These are phyloP conservation scores for Lactarius deliciosus DNA, from an alignment of 768 basidiomycete species.

Conservation along the genomic window DNA sequence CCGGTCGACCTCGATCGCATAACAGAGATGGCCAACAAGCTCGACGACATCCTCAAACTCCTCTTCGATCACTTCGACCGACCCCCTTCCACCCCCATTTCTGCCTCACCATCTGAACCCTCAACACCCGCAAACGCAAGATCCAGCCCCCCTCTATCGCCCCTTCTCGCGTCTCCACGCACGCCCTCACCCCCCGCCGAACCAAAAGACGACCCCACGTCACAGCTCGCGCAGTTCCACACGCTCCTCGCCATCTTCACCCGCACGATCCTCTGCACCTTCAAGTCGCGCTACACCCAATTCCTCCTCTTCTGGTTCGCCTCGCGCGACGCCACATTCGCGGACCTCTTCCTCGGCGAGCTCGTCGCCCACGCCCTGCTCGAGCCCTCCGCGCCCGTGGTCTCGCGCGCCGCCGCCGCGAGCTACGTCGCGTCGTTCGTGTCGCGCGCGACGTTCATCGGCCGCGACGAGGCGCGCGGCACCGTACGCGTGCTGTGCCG, in stretches of 20 bases:
- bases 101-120: conserved; percentile 33
- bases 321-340: conserved; percentile 84
- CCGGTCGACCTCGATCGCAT: conserved; percentile 64
- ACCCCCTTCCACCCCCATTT: conserved; percentile 37
- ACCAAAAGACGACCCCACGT: conserved; percentile 36
- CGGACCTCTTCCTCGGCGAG: conserved; percentile 91
- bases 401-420: conserved; percentile 89
- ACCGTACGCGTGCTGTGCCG: conserved; percentile 85
- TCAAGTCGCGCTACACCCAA: conserved; percentile 96
- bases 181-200: conserved; percentile 31
- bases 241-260: conserved; percentile 92
- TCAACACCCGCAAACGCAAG: conserved; percentile 36
- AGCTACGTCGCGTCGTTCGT: conserved; percentile 93
- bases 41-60: conserved; percentile 83
- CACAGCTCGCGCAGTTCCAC: conserved; percentile 69
- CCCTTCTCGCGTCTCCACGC: conserved; percentile 20
- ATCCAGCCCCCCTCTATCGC: conserved; percentile 31
- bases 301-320: conserved; percentile 96
- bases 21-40: conserved; percentile 85
- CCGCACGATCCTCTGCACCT: conserved; percentile 88
- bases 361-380: conserved; percentile 91
- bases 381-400: conserved; percentile 50
- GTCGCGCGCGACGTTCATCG: conserved; percentile 84
- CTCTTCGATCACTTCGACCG: conserved; percentile 83
- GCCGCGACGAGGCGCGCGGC: conserved; percentile 65